Evolutionary conservation across 495 filamentous ascomycete species (phyloP).

Genomic region (Echria macrotheca): DNA sequence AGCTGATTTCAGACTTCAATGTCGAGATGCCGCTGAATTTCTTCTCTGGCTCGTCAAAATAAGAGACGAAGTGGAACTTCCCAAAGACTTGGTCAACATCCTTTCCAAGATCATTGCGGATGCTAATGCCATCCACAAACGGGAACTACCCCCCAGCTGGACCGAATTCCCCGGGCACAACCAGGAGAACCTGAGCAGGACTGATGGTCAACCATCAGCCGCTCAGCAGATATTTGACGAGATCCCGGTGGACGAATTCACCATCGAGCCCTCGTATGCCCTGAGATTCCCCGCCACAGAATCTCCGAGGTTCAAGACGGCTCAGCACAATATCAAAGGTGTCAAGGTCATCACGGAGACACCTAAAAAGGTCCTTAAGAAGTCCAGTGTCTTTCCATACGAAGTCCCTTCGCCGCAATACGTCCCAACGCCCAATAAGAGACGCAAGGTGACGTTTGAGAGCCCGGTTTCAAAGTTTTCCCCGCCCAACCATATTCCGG

Average conservation of each 20-base stretch:
- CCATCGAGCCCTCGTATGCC: slow-evolving; percentile 15
- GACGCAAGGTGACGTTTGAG: slow-evolving; percentile 20
- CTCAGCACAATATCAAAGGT: background rate
- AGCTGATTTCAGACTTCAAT: background rate
- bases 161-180: slow-evolving; percentile 8
- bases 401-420: slow-evolving; percentile 13
- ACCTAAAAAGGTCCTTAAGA: slow-evolving; percentile 25
- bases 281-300: slow-evolving; percentile 15
- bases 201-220: slow-evolving; percentile 14
- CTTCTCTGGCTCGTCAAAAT: slow-evolving; percentile 15
- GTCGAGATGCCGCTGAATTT: slow-evolving; percentile 10
- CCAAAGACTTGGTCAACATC: background rate
- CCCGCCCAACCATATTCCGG: slow-evolving; percentile 16
- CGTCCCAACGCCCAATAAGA: slow-evolving; percentile 22
- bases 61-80: slow-evolving; percentile 1
- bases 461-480: slow-evolving; percentile 21
- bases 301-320: background rate
- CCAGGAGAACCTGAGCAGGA: slow-evolving; percentile 4
- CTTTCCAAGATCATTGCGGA: slow-evolving; percentile 33
- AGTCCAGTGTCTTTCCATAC: slow-evolving; percentile 10
- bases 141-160: slow-evolving; percentile 30
- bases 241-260: slow-evolving; percentile 16
- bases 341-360: slow-evolving; percentile 20
- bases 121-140: slow-evolving; percentile 31
- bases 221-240: slow-evolving; percentile 15